Conservation (phyloP, 768 basidiomycete species). For the Daedalea quercina region DNA sequence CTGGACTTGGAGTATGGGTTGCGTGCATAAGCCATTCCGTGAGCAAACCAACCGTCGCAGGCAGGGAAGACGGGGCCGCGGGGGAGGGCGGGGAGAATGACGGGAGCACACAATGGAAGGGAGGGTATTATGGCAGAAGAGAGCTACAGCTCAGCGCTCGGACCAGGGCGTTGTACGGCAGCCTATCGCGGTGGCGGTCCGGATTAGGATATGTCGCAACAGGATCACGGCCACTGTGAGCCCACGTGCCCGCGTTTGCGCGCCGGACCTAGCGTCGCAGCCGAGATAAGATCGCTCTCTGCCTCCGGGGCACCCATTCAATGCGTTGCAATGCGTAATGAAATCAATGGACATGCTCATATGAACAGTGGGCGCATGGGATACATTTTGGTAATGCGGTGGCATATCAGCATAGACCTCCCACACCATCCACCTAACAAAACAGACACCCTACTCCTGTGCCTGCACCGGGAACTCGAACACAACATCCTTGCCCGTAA, state of each 20-base stretch:
- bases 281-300: constrained; percentile 1
- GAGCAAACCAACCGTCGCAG: constrained; percentile 20
- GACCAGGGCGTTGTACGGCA: background rate
- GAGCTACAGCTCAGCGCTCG: constrained; percentile 22
- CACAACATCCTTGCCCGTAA: constrained; percentile 96
- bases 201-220: constrained; percentile 2
- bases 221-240: background rate
- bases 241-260: background rate
- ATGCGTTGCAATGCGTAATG: background rate
- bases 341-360: background rate
- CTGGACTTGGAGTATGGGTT: constrained; percentile 62
- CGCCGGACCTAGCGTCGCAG: background rate
- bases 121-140: constrained; percentile 25
- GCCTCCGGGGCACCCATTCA: background rate
- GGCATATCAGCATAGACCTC: constrained; percentile 16
- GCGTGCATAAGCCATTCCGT: constrained; percentile 52
- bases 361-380: constrained; percentile 23
- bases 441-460: constrained; percentile 51
- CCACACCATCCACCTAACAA: constrained; percentile 25
- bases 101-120: constrained; percentile 25
- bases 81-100: constrained; percentile 33
- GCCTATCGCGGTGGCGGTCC: constrained; percentile 5
- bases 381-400: constrained; percentile 27
- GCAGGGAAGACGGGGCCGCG: constrained; percentile 33
- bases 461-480: constrained; percentile 84